phyloP scores from a whole-genome alignment of 169 alveolate genomes.

The Miamiensis avidus region DNA sequence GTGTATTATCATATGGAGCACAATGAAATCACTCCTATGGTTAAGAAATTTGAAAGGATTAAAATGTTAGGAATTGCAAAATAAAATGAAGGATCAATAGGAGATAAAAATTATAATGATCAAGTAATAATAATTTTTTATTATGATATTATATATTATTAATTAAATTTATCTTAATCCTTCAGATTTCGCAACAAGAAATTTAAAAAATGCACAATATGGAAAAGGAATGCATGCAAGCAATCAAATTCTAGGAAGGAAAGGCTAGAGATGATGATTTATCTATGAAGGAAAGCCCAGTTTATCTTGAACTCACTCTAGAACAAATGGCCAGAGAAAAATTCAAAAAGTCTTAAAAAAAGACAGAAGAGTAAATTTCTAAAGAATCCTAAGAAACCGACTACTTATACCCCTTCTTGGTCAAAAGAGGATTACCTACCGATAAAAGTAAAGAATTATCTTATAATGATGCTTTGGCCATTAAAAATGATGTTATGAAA shows the following conservation, averaged over 20 bases:
- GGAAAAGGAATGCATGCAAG: constrained; percentile 66
- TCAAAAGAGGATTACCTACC: constrained; percentile 45
- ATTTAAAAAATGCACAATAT: constrained; percentile 51
- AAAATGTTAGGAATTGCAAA: constrained; percentile 62
- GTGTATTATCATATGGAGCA: constrained; percentile 58
- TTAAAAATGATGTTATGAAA: constrained; percentile 66
- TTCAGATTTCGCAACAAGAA: constrained; percentile 30
- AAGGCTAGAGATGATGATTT: constrained; percentile 51
- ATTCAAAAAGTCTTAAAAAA: constrained; percentile 62
- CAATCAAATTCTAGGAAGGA: constrained; percentile 60
- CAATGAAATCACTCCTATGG: constrained; percentile 60
- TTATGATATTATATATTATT: too few relatives aligned
- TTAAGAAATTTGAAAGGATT: constrained; percentile 51
- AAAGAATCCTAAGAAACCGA: constrained; percentile 70
- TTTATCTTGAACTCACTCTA: constrained; percentile 54
- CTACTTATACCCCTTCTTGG: constrained; percentile 67
- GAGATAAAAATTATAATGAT: constrained; percentile 67
- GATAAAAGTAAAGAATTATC: constrained; percentile 32
- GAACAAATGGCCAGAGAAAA: constrained; percentile 73
- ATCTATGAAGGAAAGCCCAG: constrained; percentile 37
- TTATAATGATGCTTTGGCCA: constrained; percentile 62
- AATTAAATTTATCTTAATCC: too few relatives aligned
- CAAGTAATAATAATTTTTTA: constrained; percentile 1
- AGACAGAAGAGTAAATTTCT: constrained; percentile 68
- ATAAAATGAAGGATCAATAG: constrained; percentile 52